These are phyloP conservation scores for Candida pseudoviswanathii DNA, from an alignment of 1,139 yeast genomes.

Conservation along the genomic window DNA sequence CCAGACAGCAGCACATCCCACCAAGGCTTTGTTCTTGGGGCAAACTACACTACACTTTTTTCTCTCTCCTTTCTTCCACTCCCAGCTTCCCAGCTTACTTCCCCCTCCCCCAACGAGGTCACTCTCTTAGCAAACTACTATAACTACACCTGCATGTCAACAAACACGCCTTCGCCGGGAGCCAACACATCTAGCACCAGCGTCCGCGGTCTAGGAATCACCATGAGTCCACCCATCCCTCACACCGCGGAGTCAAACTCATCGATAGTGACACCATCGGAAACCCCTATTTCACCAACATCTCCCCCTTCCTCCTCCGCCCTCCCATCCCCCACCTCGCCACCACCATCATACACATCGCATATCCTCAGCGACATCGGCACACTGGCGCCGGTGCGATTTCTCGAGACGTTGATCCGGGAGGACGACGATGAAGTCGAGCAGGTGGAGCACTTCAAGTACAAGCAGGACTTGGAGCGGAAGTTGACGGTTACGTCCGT, in stretches of 20 bases:
- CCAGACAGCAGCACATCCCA: neutral
- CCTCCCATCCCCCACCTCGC: slow-evolving; percentile 5
- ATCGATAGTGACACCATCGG: neutral
- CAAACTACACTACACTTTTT: neutral
- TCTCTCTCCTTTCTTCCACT: neutral
- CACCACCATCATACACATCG: slow-evolving; percentile 22
- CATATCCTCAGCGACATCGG: slow-evolving; percentile 18
- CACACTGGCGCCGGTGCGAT: slow-evolving; percentile 24
- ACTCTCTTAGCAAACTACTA: no score
- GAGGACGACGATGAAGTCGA: slow-evolving; percentile 52
- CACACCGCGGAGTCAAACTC: neutral
- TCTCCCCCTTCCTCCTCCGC: neutral
- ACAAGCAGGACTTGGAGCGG: slow-evolving; percentile 68
- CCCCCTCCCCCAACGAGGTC: no score
- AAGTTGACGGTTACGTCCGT: slow-evolving; percentile 67
- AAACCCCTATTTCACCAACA: slow-evolving; percentile 2
- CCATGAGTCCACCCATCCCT: neutral
- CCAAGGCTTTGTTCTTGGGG: neutral
- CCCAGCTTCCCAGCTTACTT: no score
- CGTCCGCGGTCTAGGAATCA: neutral
- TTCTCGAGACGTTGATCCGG: slow-evolving; percentile 23
- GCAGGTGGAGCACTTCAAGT: slow-evolving; percentile 67
- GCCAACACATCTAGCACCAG: neutral
- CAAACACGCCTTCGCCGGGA: neutral
- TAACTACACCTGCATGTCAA: neutral